Percentiles rank a stretch among this genome's conserved stretches.
Conservation (phyloP, 73 alveolate species). For the Uronychia setigera region DNA sequence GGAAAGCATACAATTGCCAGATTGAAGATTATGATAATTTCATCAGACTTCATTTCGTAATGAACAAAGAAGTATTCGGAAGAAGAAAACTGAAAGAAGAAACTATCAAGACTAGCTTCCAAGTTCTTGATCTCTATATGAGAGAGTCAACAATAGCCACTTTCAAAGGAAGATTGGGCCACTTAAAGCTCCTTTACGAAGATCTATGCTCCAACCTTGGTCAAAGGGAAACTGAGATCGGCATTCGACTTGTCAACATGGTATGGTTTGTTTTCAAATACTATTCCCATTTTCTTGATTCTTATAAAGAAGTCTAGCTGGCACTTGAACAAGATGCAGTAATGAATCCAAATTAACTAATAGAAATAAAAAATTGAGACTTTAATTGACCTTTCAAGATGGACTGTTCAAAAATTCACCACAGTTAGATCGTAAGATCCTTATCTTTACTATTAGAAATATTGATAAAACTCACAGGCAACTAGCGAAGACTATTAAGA, state of each 20-base stretch:
- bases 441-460: slow-evolving; percentile 16
- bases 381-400: slow-evolving; percentile 55
- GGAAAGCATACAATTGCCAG: slow-evolving; percentile 66
- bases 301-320: background rate
- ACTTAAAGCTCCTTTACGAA: slow-evolving; percentile 54
- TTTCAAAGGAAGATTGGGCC: slow-evolving; percentile 71
- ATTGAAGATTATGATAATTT: slow-evolving; percentile 75
- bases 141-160: slow-evolving; percentile 70
- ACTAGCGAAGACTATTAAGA: slow-evolving; percentile 42
- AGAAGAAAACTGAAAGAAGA: slow-evolving; percentile 1
- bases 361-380: slow-evolving; percentile 54
- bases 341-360: too few relatives aligned
- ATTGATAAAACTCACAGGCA: slow-evolving; percentile 61
- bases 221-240: slow-evolving; percentile 44
- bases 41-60: slow-evolving; percentile 43
- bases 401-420: slow-evolving; percentile 59
- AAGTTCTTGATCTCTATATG: slow-evolving; percentile 70
- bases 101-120: slow-evolving; percentile 17
- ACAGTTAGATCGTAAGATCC: slow-evolving; percentile 8
- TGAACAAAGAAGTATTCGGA: slow-evolving; percentile 38
- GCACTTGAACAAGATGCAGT: slow-evolving; percentile 45
- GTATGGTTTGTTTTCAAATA: slow-evolving; percentile 58
- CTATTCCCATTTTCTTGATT: slow-evolving; percentile 23
- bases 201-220: slow-evolving; percentile 31
- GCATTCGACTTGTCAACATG: slow-evolving; percentile 53